Base-by-base conservation (phyloP, 805 yeast species). In the Cyberlindnera mrakii region DNA sequence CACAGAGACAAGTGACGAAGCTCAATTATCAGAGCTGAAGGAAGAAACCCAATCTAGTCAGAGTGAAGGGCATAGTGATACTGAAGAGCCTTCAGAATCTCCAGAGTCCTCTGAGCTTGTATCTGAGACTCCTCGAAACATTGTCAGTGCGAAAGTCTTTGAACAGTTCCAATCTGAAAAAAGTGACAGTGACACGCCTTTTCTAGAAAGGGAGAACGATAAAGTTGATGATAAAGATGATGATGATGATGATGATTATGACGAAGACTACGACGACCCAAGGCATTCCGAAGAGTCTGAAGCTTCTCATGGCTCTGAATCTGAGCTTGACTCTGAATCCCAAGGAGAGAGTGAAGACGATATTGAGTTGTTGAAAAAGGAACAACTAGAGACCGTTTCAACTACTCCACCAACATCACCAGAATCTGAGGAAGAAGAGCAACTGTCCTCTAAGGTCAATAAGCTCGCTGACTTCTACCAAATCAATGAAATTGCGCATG, bases 391-490 rank as follows among this genome's bases (percentile, higher is more conserved):
- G n/a, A 58, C 57, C 7, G 15, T 43, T 8, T 39, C 48, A 8
- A 19, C 42, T 1, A 57, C 64, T 0, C 63, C 64, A 14, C 63
- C 66, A 37, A 56, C 67, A 2, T 55, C 62, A 1, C 58, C 64
- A 2, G 71, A 63, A 11, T 59, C 62, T 3, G 68, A 59, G 14
- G 65, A 55, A 30, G 59, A 59, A 6, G 65, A 30, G 49, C 58
- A 46, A 35, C 35, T 36, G 23, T 30, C n/a, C 34, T 33, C 76
- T 39, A 69, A 31, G 19, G 10, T 68, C 51, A 75, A 75, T 63
- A 45, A 91, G 84, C 15, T 80, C 11, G 50, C 61, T 3, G 67
- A 71, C 36, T 84, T 80, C 53, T 81, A 74, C 58, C 75, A 68
- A 44, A 61, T 82, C 29, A 78, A 78, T 58, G 93, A 85, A 59